Conservation (phyloP, 2,329 filamentous ascomycete species). For the Botrytis medusae region DNA sequence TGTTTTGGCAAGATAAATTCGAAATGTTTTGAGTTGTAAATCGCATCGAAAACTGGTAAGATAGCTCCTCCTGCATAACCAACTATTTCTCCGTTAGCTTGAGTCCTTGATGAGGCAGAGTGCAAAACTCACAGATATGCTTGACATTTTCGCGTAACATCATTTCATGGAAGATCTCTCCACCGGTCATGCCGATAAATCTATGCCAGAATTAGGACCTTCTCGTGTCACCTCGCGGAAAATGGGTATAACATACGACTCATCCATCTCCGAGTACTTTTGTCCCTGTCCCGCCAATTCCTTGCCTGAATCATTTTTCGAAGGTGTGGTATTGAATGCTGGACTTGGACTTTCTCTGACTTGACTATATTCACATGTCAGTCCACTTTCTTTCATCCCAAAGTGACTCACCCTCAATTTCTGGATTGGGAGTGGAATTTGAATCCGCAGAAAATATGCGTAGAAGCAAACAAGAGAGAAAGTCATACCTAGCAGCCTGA, state of each 20-base stretch:
- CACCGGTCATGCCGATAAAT: slow-evolving; percentile 92
- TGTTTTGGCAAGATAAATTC: slow-evolving; percentile 94
- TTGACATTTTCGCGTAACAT: slow-evolving; percentile 92
- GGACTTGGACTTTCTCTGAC: slow-evolving; percentile 62
- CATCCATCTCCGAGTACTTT: slow-evolving; percentile 66
- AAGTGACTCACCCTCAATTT: background rate
- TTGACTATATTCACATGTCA: slow-evolving; percentile 44
- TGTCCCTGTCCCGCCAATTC: slow-evolving; percentile 55
- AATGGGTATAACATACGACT: slow-evolving; percentile 62
- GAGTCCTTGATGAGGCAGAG: background rate
- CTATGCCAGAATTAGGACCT: slow-evolving; percentile 43
- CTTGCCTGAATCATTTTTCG: slow-evolving; percentile 48
- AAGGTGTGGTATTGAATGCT: slow-evolving; percentile 53
- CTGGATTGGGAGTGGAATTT: background rate
- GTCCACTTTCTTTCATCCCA: background rate
- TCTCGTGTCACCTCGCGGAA: slow-evolving; percentile 20
- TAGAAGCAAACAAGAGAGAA: slow-evolving; percentile 21
- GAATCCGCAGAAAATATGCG: background rate
- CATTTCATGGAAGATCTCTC: slow-evolving; percentile 99
- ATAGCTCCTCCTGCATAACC: slow-evolving; percentile 95
- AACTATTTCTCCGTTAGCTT: slow-evolving; percentile 49
- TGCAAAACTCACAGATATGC: slow-evolving; percentile 75
- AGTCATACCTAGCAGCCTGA: slow-evolving; percentile 32
- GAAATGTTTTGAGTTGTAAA: slow-evolving; percentile 97
- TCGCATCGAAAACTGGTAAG: slow-evolving; percentile 96